Conservation (phyloP, 768 basidiomycete genomes). For the Hypholoma sublateritium region DNA sequence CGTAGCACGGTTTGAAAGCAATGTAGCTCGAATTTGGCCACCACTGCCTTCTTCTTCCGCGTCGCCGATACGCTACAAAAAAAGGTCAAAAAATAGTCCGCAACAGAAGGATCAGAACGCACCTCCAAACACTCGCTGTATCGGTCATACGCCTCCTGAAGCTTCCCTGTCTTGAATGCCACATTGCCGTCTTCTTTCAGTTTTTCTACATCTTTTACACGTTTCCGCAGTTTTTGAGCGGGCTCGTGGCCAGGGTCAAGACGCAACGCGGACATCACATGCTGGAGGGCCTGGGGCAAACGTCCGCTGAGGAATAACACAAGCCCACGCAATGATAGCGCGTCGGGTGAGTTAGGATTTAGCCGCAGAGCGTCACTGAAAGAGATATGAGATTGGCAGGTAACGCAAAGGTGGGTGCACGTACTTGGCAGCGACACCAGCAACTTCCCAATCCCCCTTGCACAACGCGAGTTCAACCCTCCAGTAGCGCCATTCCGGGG, state of each 20-base stretch:
- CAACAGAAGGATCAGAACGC: constrained; percentile 15
- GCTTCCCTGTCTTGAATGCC: constrained; percentile 63
- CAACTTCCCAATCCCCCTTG: constrained; percentile 71
- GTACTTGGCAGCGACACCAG: constrained; percentile 72
- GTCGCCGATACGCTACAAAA: constrained; percentile 61
- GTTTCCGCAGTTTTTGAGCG: constrained; percentile 70
- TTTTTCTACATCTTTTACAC: constrained; percentile 80
- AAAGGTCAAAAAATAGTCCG: not conserved
- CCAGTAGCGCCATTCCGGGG: constrained; percentile 81
- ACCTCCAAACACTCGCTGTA: constrained; percentile 77
- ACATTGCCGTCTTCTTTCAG: constrained; percentile 84
- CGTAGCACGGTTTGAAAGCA: constrained; percentile 84
- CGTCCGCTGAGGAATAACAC: constrained; percentile 75
- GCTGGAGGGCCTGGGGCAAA: constrained; percentile 69
- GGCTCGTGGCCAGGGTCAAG: constrained; percentile 75
- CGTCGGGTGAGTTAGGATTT: constrained; percentile 75
- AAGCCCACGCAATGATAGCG: constrained; percentile 73
- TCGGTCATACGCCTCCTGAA: constrained; percentile 62
- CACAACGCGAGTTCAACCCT: constrained; percentile 76
- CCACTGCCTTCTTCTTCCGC: constrained; percentile 73
- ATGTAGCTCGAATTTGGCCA: constrained; percentile 76
- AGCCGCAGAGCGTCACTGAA: constrained; percentile 73
- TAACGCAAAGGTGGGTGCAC: constrained; percentile 24
- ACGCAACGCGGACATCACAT: constrained; percentile 68
- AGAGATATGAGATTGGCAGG: not conserved